phyloP scores from a whole-genome alignment of 495 filamentous ascomycete genomes.

The Daldinia decipiens region DNA sequence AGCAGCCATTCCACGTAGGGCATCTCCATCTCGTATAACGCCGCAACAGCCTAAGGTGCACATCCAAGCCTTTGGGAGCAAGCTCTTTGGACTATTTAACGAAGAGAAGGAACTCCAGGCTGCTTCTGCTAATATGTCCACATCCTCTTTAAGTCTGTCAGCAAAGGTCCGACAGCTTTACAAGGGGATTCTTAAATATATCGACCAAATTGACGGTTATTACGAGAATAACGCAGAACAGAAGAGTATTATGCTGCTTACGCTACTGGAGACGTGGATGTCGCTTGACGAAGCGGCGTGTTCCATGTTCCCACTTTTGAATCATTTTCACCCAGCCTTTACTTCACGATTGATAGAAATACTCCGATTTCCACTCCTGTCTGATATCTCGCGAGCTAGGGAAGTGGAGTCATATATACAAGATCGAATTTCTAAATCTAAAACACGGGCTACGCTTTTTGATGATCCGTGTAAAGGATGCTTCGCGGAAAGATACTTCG shows the following conservation, averaged over 20 bases:
- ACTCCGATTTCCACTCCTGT: slow-evolving; percentile 52
- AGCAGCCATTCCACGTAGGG: not conserved
- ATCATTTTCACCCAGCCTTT: slow-evolving; percentile 54
- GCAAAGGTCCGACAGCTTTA: slow-evolving; percentile 49
- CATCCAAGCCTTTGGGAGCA: slow-evolving; percentile 20
- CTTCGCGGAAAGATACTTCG: slow-evolving; percentile 61
- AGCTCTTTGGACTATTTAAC: slow-evolving; percentile 20
- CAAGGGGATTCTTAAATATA: slow-evolving; percentile 51
- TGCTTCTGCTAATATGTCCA: not conserved
- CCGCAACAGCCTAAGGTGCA: slow-evolving; percentile 13
- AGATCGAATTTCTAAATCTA: slow-evolving; percentile 36
- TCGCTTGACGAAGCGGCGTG: slow-evolving; percentile 51
- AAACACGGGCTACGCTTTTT: slow-evolving; percentile 56
- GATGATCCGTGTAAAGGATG: slow-evolving; percentile 51
- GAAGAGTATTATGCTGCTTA: slow-evolving; percentile 56
- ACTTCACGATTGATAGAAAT: slow-evolving; percentile 57
- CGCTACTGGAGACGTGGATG: slow-evolving; percentile 56
- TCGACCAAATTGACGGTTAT: slow-evolving; percentile 46
- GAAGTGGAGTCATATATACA: slow-evolving; percentile 58
- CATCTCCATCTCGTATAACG: not conserved
- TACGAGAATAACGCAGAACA: slow-evolving; percentile 60
- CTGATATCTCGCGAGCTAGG: slow-evolving; percentile 58
- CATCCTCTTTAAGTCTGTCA: not conserved
- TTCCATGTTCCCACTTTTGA: slow-evolving; percentile 50
- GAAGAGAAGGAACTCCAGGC: slow-evolving; percentile 17